Evolutionary conservation across 2,329 filamentous ascomycete species (phyloP).

Genomic region (Harringtonia aguacate): DNA sequence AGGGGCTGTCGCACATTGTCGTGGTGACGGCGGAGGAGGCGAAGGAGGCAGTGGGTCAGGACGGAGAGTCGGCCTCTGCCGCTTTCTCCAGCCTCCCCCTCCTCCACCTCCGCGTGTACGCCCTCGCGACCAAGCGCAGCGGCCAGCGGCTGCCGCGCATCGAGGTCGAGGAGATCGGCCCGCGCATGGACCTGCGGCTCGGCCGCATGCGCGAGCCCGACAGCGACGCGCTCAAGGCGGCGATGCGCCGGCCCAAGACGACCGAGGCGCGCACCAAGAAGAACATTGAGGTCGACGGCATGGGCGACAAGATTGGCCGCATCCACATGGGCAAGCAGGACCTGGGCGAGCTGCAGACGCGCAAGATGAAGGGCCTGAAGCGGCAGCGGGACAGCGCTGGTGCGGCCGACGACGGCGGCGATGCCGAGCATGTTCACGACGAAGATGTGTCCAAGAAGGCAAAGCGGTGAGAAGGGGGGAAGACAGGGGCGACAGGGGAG

Average conservation of each 20-base stretch:
- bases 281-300: conserved; percentile 82
- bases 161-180: conserved; percentile 32
- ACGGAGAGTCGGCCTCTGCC: conserved; percentile 14
- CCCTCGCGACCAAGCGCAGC: conserved; percentile 75
- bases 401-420: conserved; percentile 21
- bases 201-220: conserved; percentile 75
- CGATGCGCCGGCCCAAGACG: conserved; percentile 74
- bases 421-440: conserved; percentile 6
- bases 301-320: conserved; percentile 93
- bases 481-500: neutral
- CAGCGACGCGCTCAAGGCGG: conserved; percentile 72
- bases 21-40: conserved; percentile 57
- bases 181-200: conserved; percentile 82
- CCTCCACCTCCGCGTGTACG: conserved; percentile 67
- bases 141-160: conserved; percentile 82
- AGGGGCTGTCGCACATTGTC: conserved; percentile 86
- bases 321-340: conserved; percentile 90
- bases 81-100: conserved; percentile 34
- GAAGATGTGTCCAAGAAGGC: conserved; percentile 26
- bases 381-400: conserved; percentile 52
- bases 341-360: conserved; percentile 74
- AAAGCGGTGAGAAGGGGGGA: conserved; percentile 17
- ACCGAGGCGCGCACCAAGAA: conserved; percentile 78
- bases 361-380: conserved; percentile 99
- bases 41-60: conserved; percentile 13